Conservation (phyloP, 768 basidiomycete genomes). For the Strobilomyces dryophilus region DNA sequence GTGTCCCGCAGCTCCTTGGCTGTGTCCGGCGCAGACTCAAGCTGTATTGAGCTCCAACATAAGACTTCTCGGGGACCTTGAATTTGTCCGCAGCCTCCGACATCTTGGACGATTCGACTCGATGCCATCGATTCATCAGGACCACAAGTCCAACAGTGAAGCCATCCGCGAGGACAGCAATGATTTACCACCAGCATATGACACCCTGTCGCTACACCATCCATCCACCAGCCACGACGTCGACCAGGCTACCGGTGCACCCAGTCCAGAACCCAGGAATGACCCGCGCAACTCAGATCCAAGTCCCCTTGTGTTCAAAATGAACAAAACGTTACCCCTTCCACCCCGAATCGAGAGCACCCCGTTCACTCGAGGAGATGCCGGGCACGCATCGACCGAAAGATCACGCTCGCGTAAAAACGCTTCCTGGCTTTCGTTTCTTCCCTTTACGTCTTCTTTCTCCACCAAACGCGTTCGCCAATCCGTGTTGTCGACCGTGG, state of each 20-base stretch:
- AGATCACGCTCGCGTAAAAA: slow-evolving; percentile 3
- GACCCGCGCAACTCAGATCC: too few species aligned
- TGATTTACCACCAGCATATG: slow-evolving; percentile 16
- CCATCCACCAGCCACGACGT: neutral
- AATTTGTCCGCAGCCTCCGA: neutral
- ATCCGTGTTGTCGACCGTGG: slow-evolving; percentile 49
- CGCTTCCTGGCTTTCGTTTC: slow-evolving; percentile 28
- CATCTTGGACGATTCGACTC: neutral
- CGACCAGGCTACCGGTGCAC: neutral
- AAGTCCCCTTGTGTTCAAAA: neutral
- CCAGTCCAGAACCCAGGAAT: neutral
- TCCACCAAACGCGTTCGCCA: slow-evolving; percentile 43
- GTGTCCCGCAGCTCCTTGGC: too few species aligned
- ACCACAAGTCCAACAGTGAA: neutral
- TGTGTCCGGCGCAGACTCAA: too few species aligned
- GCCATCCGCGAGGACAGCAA: neutral
- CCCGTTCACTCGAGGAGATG: neutral
- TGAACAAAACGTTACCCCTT: neutral
- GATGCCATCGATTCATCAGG: neutral
- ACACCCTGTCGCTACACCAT: slow-evolving; percentile 1
- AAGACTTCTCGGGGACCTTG: neutral
- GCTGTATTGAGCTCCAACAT: neutral
- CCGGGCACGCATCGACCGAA: neutral
- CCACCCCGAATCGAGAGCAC: neutral
- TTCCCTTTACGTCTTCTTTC: slow-evolving; percentile 26